These are phyloP conservation scores for Mortierella alpina DNA, from an alignment of 192 early-diverging fungal genomes.

Conservation along the genomic window DNA sequence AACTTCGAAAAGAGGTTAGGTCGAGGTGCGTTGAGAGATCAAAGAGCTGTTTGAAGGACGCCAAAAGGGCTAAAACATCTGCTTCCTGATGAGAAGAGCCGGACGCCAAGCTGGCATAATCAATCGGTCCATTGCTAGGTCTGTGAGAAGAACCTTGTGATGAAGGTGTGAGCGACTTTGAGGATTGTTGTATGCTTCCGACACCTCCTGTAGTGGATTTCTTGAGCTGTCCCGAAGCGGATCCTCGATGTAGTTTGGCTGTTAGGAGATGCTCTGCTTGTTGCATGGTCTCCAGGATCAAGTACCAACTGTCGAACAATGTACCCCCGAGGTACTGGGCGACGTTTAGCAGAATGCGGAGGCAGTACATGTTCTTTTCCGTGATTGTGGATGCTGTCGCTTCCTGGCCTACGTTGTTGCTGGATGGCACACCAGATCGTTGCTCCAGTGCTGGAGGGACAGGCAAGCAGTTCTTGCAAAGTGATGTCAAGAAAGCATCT, in stretches of 20 bases:
- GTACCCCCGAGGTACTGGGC: constrained; percentile 78
- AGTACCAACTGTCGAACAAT: constrained; percentile 87
- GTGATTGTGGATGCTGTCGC: constrained; percentile 57
- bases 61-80: constrained; percentile 57
- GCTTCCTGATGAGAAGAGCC: constrained; percentile 57
- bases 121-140: constrained; percentile 17
- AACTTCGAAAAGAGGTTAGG: constrained; percentile 68
- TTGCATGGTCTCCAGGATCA: constrained; percentile 89
- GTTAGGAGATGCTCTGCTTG: constrained; percentile 83
- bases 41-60: constrained; percentile 75
- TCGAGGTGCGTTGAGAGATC: constrained; percentile 73
- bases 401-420: constrained; percentile 29
- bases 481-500: constrained; percentile 84
- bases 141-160: constrained; percentile 22
- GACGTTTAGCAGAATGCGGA: constrained; percentile 78
- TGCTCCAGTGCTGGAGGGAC: constrained; percentile 56
- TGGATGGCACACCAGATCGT: constrained; percentile 14
- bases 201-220: constrained; percentile 40
- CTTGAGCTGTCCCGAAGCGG: constrained; percentile 55
- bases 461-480: constrained; percentile 90
- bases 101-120: constrained; percentile 33
- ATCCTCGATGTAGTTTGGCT: constrained; percentile 48
- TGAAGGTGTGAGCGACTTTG: constrained; percentile 16
- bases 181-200: constrained; percentile 17
- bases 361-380: constrained; percentile 81